These are phyloP conservation scores for Collybiopsis confluens DNA, from an alignment of 768 basidiomycete genomes.

Conservation along the genomic window DNA sequence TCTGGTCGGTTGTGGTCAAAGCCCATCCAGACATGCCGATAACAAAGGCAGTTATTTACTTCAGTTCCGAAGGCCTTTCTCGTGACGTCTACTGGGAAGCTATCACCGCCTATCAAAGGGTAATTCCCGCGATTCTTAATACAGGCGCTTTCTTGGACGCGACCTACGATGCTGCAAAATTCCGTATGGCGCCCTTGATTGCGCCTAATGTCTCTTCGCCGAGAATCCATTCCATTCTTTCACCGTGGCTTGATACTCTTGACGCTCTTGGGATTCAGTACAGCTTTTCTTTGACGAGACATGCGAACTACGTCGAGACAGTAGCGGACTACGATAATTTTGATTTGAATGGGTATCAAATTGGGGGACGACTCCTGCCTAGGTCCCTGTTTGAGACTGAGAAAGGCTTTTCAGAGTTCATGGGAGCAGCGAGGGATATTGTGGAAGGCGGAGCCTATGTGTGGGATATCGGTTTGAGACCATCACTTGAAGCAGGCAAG, in stretches of 20 bases:
- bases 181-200: slow-evolving; percentile 5
- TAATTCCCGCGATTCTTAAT: background rate
- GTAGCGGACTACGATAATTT: background rate
- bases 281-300: background rate
- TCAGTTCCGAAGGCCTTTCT: background rate
- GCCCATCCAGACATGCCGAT: slow-evolving; percentile 7
- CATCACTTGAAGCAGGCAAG: background rate
- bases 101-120: slow-evolving; percentile 4
- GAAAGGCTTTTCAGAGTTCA: background rate
- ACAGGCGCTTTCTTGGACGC: background rate
- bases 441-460: background rate
- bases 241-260: background rate
- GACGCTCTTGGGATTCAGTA: slow-evolving; percentile 14
- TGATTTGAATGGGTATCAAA: background rate
- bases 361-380: slow-evolving; percentile 3
- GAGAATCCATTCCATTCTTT: background rate
- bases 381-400: background rate
- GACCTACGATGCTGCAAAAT: background rate
- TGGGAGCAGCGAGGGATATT: background rate
- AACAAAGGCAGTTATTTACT: background rate
- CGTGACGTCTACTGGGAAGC: slow-evolving; percentile 8
- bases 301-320: background rate
- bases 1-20: slow-evolving; percentile 6
- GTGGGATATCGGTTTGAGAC: background rate
- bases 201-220: background rate